Base-by-base conservation (phyloP, 331 rosid species). In the Dryas integrifolia region DNA sequence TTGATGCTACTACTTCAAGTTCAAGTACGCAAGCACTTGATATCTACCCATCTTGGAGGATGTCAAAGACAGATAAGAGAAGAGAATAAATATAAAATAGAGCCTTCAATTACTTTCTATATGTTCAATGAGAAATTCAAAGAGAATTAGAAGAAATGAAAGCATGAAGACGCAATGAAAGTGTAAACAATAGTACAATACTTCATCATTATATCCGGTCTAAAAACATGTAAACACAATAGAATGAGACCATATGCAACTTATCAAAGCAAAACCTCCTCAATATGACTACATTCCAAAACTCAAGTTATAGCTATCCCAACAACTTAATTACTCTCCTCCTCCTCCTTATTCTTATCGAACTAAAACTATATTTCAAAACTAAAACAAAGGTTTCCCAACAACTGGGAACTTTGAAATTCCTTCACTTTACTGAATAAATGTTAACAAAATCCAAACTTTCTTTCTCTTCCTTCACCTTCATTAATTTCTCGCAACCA, bases 81-180 rank as follows among this genome's bases (percentile, higher is more conserved):
- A 52, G 58, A 52, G 10, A 21, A 21, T 21, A 21, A 21, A 21
- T 5, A 52, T 3, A 15, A 52, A 15, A 52, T n/a, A 7, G 26
- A 52, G 26, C 58, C 7, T 52, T 52, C 58, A 15, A 15, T 15
- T 8, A 61, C 48, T 13, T 49, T 30, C 58, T 39, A 18, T 11
- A 7, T 61, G 69, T 46, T 76, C 41, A 45, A 55, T 39, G 52
- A 50, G 24, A 21, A 21, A 0, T 21, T 21, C 24, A 21, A 21
- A 21, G 24, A 21, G 16, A 58, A 49, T n/a, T 4, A 6, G 58
- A 72, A 65, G 26, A 70, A 63, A 48, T 38, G 69, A 52, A 61
- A 26, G 21, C n/a, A 38, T 4, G 7, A 26, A 43, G 35, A 38
- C 21, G 30, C 5, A 8, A 38, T 67, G 41, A 48, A 14, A 13